A percentile compares a stretch with the other conserved stretches of the same genome.
phyloP scores from a whole-genome alignment of 2,329 filamentous ascomycete genomes.

The Fusarium gaditjirri region DNA sequence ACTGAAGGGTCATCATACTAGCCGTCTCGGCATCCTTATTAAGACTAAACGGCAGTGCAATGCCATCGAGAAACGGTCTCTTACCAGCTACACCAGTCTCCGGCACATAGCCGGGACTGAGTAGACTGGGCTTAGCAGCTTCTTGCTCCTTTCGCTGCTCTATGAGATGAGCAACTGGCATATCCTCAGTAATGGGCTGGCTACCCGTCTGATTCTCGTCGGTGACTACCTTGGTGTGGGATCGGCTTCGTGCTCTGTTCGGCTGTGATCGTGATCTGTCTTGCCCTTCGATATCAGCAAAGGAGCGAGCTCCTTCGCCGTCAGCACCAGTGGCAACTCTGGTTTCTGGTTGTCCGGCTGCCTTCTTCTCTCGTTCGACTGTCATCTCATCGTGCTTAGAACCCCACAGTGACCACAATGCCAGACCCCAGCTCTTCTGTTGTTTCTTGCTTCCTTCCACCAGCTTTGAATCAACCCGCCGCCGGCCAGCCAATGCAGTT shows the following conservation, averaged over 20 bases:
- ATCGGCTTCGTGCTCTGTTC: constrained; percentile 51
- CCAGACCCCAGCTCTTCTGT: constrained; percentile 77
- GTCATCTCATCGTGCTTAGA: constrained; percentile 87
- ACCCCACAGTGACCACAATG: constrained; percentile 88
- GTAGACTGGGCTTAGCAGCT: constrained; percentile 54
- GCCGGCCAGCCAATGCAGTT: constrained; percentile 80
- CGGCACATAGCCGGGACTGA: constrained; percentile 56
- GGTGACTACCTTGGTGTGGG: constrained; percentile 58
- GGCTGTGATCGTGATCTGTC: constrained; percentile 44
- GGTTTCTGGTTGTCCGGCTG: constrained; percentile 51
- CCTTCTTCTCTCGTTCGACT: constrained; percentile 67
- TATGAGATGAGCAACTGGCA: constrained; percentile 56
- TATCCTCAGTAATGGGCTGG: constrained; percentile 50
- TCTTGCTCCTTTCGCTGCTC: constrained; percentile 54
- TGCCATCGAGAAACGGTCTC: constrained; percentile 73
- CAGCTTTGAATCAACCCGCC: constrained; percentile 59
- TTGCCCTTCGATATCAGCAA: constrained; percentile 54
- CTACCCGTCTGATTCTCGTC: constrained; percentile 62
- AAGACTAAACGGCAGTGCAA: constrained; percentile 79
- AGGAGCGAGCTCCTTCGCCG: constrained; percentile 56
- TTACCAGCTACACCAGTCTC: constrained; percentile 67
- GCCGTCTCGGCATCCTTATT: constrained; percentile 71
- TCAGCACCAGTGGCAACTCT: constrained; percentile 52
- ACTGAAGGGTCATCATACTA: constrained; percentile 75
- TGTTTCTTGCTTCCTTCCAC: constrained; percentile 60